Evolutionary conservation across 2,329 filamentous ascomycete genomes (phyloP), one percentile per base, ranked within the genome.

Genomic region (Ascosphaera apis): DNA sequence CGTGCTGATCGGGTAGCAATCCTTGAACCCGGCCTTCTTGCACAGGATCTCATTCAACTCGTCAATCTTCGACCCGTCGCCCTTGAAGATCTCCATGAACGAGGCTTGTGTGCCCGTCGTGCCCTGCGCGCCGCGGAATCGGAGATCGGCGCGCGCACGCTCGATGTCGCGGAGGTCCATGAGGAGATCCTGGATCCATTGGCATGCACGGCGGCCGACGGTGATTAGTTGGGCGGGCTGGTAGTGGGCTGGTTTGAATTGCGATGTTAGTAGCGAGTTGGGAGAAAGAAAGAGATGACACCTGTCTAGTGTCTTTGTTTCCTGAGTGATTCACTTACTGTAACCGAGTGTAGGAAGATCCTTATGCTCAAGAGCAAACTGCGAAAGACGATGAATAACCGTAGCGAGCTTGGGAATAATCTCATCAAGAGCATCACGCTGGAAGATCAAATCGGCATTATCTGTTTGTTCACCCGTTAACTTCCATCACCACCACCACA

Each of bases 51-150:
- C 62, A 47, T 77, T 69, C 15, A 77, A 58, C 42, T 61, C 56
- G 48, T 72, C 69, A 32, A 73, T 65, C 53, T 75, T 72, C 30
- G 51, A 53, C 47, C 67, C 62, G 50, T 74, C 61, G 40, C 63
- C 61, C 40, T 68, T 56, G 56, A 76, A 79, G 47, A 79, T 72
- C 43, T 73, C 65, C 30, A 81, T 58, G 62, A 83, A 84, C 2
- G 69, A 76, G 1, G 80, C 82, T 54, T 88, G 79, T 1, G 76
- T 81, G 36, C 78, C 72, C 0, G 78, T 84, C 17, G 76, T 80
- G 35, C 71, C 71, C 53, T 72, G 69, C 39, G 69, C 72, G 47
- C 79, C 41, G 39, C 82, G 73, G 63, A 91, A 86, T 40, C 67
- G 63, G 33, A 91, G 66, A 27, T 72, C 69, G 11, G 66, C 60